Percentiles rank a stretch among this genome's conserved stretches.
Conservation (phyloP, 1,139 yeast species). For the Schwanniomyces etchellsii region DNA sequence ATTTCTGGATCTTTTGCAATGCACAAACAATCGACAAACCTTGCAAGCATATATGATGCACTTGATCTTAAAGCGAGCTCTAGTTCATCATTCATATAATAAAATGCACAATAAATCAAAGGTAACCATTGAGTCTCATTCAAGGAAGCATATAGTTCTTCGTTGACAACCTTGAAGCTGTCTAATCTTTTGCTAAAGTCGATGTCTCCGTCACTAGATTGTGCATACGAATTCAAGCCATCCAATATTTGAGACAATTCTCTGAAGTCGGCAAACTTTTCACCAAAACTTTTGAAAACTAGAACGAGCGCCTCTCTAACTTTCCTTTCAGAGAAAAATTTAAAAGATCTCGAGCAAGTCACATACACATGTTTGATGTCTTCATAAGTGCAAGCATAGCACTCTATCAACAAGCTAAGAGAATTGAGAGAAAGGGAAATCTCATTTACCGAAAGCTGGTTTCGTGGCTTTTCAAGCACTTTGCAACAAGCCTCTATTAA, state of each 20-base stretch:
- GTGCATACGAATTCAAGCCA: conserved; percentile 67
- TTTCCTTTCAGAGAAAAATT: conserved; percentile 50
- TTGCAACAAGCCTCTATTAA: conserved; percentile 55
- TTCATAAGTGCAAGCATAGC: conserved; percentile 47
- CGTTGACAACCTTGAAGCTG: conserved; percentile 65
- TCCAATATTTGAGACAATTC: conserved; percentile 47
- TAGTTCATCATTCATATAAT: conserved; percentile 67
- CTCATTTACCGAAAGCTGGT: conserved; percentile 49
- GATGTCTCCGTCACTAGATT: conserved; percentile 60
- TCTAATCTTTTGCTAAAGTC: conserved; percentile 73
- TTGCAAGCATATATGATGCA: conserved; percentile 59
- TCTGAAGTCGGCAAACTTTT: conserved; percentile 37
- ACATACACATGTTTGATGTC: conserved; percentile 52
- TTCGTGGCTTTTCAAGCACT: conserved; percentile 58
- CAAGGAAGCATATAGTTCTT: conserved; percentile 38
- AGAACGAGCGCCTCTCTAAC: conserved; percentile 57
- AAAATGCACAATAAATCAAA: conserved; percentile 60
- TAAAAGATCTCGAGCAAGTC: conserved; percentile 55
- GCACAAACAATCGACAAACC: conserved; percentile 60
- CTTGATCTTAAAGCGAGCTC: conserved; percentile 81
- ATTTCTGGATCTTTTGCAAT: conserved; percentile 23
- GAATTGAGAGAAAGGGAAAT: conserved; percentile 58
- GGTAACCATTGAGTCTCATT: conserved; percentile 74
- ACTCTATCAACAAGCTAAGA: conserved; percentile 47
- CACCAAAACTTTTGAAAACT: conserved; percentile 58